phyloP scores from a whole-genome alignment of 2,329 filamentous ascomycete genomes.

The Colletotrichum coccodes region DNA sequence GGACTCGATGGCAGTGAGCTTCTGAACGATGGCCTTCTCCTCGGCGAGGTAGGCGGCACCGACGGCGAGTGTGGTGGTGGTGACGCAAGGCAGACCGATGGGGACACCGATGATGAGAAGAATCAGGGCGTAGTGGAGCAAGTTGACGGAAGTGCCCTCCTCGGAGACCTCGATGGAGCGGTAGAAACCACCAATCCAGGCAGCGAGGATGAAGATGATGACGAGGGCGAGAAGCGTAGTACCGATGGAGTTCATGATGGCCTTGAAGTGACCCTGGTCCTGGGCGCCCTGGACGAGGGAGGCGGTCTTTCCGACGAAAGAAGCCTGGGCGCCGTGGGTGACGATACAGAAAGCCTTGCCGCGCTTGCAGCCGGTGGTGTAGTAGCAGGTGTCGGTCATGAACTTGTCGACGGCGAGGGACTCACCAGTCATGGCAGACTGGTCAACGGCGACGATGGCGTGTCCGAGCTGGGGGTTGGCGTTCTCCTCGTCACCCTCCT shows the following conservation, averaged over 20 bases:
- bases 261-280: constrained; percentile 83
- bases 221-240: constrained; percentile 79
- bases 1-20: constrained; percentile 82
- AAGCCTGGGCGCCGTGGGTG: constrained; percentile 74
- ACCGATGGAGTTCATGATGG: constrained; percentile 85
- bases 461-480: constrained; percentile 69
- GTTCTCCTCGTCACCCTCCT: constrained; percentile 62
- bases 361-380: constrained; percentile 85
- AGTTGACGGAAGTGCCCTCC: constrained; percentile 62
- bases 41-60: constrained; percentile 81
- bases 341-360: constrained; percentile 79
- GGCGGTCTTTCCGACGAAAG: constrained; percentile 82
- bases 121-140: constrained; percentile 76
- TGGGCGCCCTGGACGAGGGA: constrained; percentile 79
- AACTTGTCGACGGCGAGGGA: constrained; percentile 83
- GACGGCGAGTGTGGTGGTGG: constrained; percentile 80
- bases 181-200: constrained; percentile 85
- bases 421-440: constrained; percentile 84
- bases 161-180: constrained; percentile 72
- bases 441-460: constrained; percentile 77
- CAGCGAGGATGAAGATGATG: constrained; percentile 79
- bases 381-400: constrained; percentile 81
- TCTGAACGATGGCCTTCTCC: constrained; percentile 83
- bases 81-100: constrained; percentile 83
- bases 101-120: constrained; percentile 82